Conservation (phyloP, 495 filamentous ascomycete genomes). For the Hypoxylon trugodes region DNA sequence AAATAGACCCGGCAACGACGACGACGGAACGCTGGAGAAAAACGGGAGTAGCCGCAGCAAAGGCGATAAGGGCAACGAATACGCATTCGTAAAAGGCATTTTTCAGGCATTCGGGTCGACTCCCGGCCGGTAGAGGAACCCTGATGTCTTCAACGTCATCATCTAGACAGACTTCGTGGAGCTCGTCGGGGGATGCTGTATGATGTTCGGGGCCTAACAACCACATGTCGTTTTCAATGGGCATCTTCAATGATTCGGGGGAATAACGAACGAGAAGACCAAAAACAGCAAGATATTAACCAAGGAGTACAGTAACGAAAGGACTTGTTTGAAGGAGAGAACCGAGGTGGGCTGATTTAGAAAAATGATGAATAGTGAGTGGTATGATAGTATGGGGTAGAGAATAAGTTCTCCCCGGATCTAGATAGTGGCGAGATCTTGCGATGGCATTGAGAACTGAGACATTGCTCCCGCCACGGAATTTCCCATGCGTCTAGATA, state of each 20-base stretch:
- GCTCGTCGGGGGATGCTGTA: constrained; percentile 31
- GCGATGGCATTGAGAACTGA: too few species aligned
- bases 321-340: constrained; percentile 32
- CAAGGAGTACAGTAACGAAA: constrained; percentile 35
- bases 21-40: constrained; percentile 65
- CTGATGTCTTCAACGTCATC: constrained; percentile 35
- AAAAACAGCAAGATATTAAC: constrained; percentile 32
- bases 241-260: constrained; percentile 27
- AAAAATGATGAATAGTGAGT: neutral
- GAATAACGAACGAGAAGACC: constrained; percentile 24
- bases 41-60: constrained; percentile 69
- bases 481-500: too few species aligned
- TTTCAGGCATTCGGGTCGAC: constrained; percentile 64
- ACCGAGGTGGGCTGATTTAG: constrained; percentile 16
- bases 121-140: constrained; percentile 24
- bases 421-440: too few species aligned
- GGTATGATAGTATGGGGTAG: neutral
- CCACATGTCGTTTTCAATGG: constrained; percentile 36
- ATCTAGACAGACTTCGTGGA: constrained; percentile 43
- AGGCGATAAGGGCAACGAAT: constrained; percentile 68
- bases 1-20: constrained; percentile 67
- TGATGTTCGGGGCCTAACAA: constrained; percentile 24
- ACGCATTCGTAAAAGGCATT: constrained; percentile 66
- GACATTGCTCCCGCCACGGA: too few species aligned
- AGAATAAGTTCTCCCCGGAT: too few species aligned